Evolutionary conservation across 108 stramenopile genomes (phyloP).

Genomic region (Pseudonitzschia multistriata): DNA sequence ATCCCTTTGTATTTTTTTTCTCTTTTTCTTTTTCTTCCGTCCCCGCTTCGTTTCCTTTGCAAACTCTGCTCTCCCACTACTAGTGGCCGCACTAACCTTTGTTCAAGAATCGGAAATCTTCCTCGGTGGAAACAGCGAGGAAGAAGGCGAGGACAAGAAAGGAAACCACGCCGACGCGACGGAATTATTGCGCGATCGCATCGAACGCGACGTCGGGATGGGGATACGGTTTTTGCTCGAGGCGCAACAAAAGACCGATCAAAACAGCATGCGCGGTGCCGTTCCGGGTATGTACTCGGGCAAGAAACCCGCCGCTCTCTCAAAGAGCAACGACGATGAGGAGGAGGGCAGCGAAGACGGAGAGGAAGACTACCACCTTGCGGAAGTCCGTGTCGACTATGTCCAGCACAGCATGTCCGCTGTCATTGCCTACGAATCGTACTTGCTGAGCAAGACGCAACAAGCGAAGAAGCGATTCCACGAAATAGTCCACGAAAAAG

Average conservation of each 20-base stretch:
- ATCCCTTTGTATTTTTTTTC: not conserved
- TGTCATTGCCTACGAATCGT: constrained; percentile 34
- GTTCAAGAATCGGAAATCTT: constrained; percentile 24
- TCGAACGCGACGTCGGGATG: constrained; percentile 18
- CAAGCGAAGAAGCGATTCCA: not conserved
- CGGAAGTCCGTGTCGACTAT: constrained; percentile 38
- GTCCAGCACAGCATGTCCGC: constrained; percentile 43
- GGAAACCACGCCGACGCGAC: constrained; percentile 2
- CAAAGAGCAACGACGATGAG: not conserved
- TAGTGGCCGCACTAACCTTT: constrained; percentile 29
- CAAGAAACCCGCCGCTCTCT: not conserved
- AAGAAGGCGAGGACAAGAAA: not conserved
- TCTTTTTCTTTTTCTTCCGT: no score
- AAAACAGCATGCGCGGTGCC: constrained; percentile 35
- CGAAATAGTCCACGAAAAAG: not conserved
- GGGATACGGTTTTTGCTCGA: constrained; percentile 30
- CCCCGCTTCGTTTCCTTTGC: not conserved
- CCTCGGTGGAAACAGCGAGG: not conserved
- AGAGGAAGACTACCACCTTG: constrained; percentile 5
- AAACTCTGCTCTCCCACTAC: not conserved
- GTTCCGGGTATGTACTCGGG: constrained; percentile 18
- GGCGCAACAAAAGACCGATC: constrained; percentile 21
- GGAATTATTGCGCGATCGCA: constrained; percentile 12
- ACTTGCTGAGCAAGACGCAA: not conserved
- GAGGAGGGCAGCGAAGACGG: not conserved